phyloP scores from a whole-genome alignment of 768 basidiomycete species.

The Clitopilus passeckerianus region DNA sequence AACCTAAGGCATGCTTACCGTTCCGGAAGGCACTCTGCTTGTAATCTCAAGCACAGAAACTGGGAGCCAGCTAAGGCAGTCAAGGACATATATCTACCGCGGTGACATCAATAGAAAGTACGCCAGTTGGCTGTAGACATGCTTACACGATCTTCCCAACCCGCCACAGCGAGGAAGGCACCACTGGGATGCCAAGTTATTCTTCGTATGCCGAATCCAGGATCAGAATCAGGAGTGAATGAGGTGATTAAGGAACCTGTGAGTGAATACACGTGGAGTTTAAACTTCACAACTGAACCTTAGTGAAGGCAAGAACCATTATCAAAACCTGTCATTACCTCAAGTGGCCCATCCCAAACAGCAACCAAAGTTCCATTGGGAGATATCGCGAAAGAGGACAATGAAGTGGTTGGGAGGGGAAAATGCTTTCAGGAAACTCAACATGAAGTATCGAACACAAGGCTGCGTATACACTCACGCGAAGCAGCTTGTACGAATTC shows the following conservation, averaged over 20 bases:
- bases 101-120: slow-evolving; percentile 4
- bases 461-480: slow-evolving; percentile 40
- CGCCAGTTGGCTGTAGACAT: background rate
- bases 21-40: slow-evolving; percentile 47
- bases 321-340: slow-evolving; percentile 39
- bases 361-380: slow-evolving; percentile 74
- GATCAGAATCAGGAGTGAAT: slow-evolving; percentile 71
- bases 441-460: background rate
- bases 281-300: slow-evolving; percentile 48
- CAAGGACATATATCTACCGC: slow-evolving; percentile 66
- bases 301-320: slow-evolving; percentile 1
- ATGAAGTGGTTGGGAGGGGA: slow-evolving; percentile 65
- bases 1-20: slow-evolving; percentile 35
- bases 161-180: slow-evolving; percentile 73
- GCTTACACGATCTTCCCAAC: slow-evolving; percentile 84
- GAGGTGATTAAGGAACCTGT: slow-evolving; percentile 59
- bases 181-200: slow-evolving; percentile 87
- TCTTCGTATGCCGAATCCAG: slow-evolving; percentile 76
- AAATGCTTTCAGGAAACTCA: slow-evolving; percentile 58
- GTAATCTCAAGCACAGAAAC: slow-evolving; percentile 60
- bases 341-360: slow-evolving; percentile 81
- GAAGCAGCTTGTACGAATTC: slow-evolving; percentile 65
- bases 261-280: slow-evolving; percentile 64
- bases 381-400: slow-evolving; percentile 70
- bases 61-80: slow-evolving; percentile 70